These are phyloP conservation scores for Paraphaeosphaeria minitans DNA, from an alignment of 2,329 filamentous ascomycete species.

Conservation along the genomic window DNA sequence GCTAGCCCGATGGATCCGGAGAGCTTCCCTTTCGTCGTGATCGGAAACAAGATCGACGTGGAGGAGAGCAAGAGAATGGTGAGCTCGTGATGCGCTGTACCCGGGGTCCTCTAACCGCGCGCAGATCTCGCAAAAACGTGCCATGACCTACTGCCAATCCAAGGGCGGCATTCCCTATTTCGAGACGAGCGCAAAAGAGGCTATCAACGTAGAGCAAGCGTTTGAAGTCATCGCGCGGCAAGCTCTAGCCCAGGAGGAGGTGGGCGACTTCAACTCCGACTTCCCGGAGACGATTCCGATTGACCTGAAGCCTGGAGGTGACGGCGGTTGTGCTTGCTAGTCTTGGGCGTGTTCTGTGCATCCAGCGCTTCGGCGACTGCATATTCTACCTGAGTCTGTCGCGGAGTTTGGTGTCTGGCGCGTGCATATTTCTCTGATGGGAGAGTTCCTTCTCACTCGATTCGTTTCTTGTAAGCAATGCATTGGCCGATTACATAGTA, in stretches of 20 bases:
- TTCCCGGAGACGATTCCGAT: constrained; percentile 99
- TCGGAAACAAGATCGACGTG: constrained; percentile 99
- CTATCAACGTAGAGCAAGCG: constrained; percentile 93
- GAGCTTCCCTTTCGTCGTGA: constrained; percentile 92
- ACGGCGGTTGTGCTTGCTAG: constrained; percentile 90
- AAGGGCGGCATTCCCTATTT: constrained; percentile 99
- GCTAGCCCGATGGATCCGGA: constrained; percentile 95
- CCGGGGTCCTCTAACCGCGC: neutral
- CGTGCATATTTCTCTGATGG: constrained; percentile 16
- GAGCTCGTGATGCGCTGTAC: constrained; percentile 35
- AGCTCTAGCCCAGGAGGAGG: constrained; percentile 94
- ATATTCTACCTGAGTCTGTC: constrained; percentile 8
- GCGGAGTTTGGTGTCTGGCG: constrained; percentile 39
- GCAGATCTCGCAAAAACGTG: constrained; percentile 90
- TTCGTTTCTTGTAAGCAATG: constrained; percentile 8
- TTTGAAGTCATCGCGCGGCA: constrained; percentile 93
- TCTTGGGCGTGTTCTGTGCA: neutral
- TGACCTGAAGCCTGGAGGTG: constrained; percentile 83
- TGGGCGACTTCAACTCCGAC: constrained; percentile 95
- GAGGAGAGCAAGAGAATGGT: constrained; percentile 96
- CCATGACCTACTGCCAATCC: constrained; percentile 96
- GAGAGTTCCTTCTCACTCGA: neutral
- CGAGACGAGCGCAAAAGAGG: constrained; percentile 98
- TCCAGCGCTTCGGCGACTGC: constrained; percentile 10
- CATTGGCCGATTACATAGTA: constrained; percentile 5